Evolutionary conservation across 352 stramenopile genomes (phyloP).

Genomic region (Pythium brachiatum): DNA sequence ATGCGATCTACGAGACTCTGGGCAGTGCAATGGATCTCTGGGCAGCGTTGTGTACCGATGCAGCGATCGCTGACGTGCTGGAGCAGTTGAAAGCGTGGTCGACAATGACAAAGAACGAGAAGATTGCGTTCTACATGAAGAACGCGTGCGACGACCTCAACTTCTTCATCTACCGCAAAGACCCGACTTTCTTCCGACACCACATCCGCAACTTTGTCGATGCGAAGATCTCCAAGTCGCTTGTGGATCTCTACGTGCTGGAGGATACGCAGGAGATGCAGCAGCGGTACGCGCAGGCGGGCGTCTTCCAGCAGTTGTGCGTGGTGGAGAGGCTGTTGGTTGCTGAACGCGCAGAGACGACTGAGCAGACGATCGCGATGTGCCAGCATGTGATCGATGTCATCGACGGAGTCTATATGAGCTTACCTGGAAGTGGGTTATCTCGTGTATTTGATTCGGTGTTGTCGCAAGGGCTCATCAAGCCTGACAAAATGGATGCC

Average conservation of each 20-base stretch:
- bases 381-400: constrained; percentile 19
- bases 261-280: neutral
- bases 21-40: constrained; percentile 18
- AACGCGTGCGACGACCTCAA: constrained; percentile 24
- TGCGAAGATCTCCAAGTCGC: constrained; percentile 11
- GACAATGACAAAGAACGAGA: constrained; percentile 6
- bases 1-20: constrained; percentile 19
- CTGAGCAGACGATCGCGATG: neutral
- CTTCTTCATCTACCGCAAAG: constrained; percentile 22
- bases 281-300: constrained; percentile 7
- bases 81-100: constrained; percentile 14
- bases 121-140: constrained; percentile 15
- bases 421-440: neutral
- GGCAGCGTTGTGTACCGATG: constrained; percentile 11
- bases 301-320: constrained; percentile 16
- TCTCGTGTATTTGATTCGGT: neutral
- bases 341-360: constrained; percentile 1
- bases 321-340: constrained; percentile 20
- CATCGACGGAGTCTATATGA: neutral
- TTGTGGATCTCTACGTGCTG: constrained; percentile 17
- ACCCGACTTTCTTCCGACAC: constrained; percentile 9
- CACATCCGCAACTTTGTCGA: constrained; percentile 9
- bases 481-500: neutral
- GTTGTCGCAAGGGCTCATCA: neutral
- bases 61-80: neutral